Evolutionary conservation across 2,329 filamentous ascomycete species (phyloP), one percentile per base, ranked within the genome.

Genomic region (Aspergillus ruber): DNA sequence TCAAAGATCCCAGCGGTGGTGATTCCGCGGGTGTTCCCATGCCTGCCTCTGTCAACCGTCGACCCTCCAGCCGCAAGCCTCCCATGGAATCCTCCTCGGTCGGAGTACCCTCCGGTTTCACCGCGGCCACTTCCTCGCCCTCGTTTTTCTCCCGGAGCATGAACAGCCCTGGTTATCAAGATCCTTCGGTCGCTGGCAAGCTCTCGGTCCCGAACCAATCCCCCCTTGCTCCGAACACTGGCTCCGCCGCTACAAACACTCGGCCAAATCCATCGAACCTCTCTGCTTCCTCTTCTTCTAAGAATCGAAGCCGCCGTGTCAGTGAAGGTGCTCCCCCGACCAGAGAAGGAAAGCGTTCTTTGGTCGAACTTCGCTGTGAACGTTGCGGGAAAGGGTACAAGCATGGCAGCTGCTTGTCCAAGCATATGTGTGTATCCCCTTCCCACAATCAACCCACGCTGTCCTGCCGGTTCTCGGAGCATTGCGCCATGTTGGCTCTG

Each of bases 321-420:
- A 96, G 90, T 68, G 91, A 97, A 67, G 90, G 90, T 53, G 88
- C 91, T 58, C 83, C 86, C 59, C 77, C 91, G 53, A 75, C 79
- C 61, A 94, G 93, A 72, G 87, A 91, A 62, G 79, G 81, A 58
- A 84, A 83, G 75, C 90, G 89, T 74, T 80, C 82, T 70, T 86
- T 82, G 64, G 83, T 84, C 64, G 91, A 97, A 70, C 82, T 98
- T 67, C 89, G 87, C 72, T 98, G 93, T 77, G 89, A 95, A 68
- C 91, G 90, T 74, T 98, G 93, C 78, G 91, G 91, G 72, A 98
- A 98, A 81, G 90, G 90, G 74, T 98, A 98, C 83, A 98, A 98
- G 84, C 93, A 98, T 81, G 95, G 90, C 83, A 97, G 93, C 78
- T 98, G 93, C 83, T 83, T 98, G 79, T 94, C 88, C 70, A 98